Percentiles rank a stretch among this genome's conserved stretches.
Evolutionary conservation across 2,329 filamentous ascomycete species (phyloP).

Genomic region (Zymoseptoria crescenta): DNA sequence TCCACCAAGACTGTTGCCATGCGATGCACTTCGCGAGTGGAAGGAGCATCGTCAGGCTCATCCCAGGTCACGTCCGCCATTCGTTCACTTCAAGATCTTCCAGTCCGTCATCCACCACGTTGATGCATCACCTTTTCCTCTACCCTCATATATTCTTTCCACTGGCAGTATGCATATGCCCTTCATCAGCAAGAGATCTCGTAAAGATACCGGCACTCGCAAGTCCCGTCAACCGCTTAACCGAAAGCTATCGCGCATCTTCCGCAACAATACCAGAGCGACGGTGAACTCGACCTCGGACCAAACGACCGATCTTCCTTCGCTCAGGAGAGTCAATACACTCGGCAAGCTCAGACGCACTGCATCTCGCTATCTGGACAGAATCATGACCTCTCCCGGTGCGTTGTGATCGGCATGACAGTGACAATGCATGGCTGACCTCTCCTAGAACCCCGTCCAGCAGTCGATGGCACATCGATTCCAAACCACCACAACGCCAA

Average conservation of each 20-base stretch:
- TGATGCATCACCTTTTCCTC: neutral
- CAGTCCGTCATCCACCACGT: neutral
- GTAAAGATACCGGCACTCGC: neutral
- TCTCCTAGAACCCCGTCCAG: neutral
- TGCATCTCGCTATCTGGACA: conserved; percentile 10
- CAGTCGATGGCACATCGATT: conserved; percentile 14
- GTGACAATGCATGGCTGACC: neutral
- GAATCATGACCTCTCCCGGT: conserved; percentile 3
- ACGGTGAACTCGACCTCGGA: neutral
- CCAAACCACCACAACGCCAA: conserved; percentile 19
- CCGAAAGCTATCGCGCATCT: conserved; percentile 11
- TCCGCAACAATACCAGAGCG: conserved; percentile 4
- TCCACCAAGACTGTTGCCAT: neutral
- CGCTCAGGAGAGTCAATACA: neutral
- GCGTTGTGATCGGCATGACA: neutral
- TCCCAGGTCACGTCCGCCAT: no score
- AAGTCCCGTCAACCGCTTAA: neutral
- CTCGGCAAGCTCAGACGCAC: conserved; percentile 10
- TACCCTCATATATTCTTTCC: neutral
- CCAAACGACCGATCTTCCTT: neutral
- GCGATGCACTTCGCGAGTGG: neutral
- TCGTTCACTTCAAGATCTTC: no score
- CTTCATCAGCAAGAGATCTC: neutral
- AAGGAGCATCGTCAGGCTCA: neutral
- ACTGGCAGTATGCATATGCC: neutral